Evolutionary conservation across 306 rosid species (phyloP).

Genomic region (Argentina anserina): DNA sequence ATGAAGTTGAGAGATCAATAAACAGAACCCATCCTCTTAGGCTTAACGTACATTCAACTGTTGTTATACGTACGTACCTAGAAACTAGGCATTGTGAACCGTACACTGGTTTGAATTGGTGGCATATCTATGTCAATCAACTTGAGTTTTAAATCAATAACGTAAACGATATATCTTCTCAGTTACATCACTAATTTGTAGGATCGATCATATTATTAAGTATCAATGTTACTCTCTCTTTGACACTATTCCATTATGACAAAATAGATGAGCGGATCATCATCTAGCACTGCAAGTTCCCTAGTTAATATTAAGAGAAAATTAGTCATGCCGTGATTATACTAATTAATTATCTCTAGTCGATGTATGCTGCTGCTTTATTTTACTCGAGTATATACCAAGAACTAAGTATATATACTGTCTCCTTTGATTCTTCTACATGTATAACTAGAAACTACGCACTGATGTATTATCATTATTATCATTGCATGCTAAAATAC

Average conservation of each 20-base stretch:
- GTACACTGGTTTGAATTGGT: slow-evolving; percentile 6
- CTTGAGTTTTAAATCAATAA: background rate
- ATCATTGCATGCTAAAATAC: too few relatives aligned
- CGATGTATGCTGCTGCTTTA: too few relatives aligned
- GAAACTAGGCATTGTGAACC: slow-evolving; percentile 5
- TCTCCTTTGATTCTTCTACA: too few relatives aligned
- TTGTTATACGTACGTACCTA: background rate
- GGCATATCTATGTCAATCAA: background rate
- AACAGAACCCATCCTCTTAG: background rate
- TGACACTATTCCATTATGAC: background rate
- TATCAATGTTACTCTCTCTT: background rate
- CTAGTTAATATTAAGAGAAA: background rate
- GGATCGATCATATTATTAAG: background rate
- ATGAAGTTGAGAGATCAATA: background rate
- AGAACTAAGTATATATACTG: background rate
- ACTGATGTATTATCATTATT: too few relatives aligned
- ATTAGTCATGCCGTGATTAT: background rate
- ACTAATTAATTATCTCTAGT: background rate
- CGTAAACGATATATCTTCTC: slow-evolving; percentile 4
- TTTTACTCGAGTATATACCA: background rate
- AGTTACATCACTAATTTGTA: slow-evolving; percentile 5
- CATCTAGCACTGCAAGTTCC: background rate
- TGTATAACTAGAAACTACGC: too few relatives aligned
- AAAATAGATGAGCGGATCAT: background rate
- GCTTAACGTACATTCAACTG: background rate